These are phyloP conservation scores for Chenopodium suecicum DNA, from an alignment of 148 eudicot species.

Conservation along the genomic window DNA sequence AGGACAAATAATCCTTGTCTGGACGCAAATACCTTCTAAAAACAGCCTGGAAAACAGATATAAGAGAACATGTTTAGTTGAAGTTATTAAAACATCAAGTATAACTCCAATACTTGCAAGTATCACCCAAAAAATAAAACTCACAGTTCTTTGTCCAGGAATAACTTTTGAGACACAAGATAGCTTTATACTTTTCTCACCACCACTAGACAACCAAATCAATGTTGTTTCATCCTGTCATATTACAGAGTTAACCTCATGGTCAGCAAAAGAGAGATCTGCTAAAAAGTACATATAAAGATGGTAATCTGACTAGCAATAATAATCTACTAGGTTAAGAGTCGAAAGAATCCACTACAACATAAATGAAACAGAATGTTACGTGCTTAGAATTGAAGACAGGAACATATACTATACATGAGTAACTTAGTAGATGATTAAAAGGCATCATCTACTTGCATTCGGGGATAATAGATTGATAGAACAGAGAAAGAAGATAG, in stretches of 20 bases:
- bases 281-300: background rate
- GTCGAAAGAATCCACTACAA: background rate
- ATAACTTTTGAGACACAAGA: slow-evolving; percentile 72
- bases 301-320: background rate
- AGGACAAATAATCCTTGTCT: slow-evolving; percentile 87
- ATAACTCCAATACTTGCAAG: background rate
- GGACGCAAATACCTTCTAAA: slow-evolving; percentile 83
- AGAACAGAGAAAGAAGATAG: background rate
- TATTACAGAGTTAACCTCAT: background rate
- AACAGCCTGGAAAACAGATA: slow-evolving; percentile 56
- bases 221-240: slow-evolving; percentile 78
- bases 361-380: background rate
- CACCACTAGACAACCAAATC: slow-evolving; percentile 80
- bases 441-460: background rate
- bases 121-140: slow-evolving; percentile 19
- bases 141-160: slow-evolving; percentile 98
- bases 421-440: background rate
- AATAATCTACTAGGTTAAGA: background rate
- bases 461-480: background rate
- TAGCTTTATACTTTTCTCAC: slow-evolving; percentile 77
- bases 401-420: too few species aligned
- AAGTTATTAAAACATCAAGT: background rate
- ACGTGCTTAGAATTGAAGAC: background rate
- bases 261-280: slow-evolving; percentile 9
- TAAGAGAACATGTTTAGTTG: background rate